phyloP scores from a whole-genome alignment of 2,329 filamentous ascomycete species.

The Fusarium mundagurra region DNA sequence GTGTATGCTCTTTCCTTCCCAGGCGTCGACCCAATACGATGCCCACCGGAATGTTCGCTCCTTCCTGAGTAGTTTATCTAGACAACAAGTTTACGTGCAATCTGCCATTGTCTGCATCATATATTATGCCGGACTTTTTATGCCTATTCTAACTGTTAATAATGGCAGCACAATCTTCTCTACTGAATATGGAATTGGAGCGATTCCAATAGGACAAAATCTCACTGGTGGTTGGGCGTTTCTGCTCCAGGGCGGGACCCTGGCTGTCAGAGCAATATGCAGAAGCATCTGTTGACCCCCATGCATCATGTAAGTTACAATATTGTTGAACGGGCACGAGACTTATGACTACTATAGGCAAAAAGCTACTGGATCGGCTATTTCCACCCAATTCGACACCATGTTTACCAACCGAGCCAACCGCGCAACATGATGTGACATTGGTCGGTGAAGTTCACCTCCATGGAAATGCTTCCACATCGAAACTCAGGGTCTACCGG shows the following conservation, averaged over 20 bases:
- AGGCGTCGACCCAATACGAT: not conserved
- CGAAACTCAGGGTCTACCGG: not conserved
- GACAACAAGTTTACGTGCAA: not conserved
- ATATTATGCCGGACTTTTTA: not conserved
- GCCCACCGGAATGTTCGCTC: not conserved
- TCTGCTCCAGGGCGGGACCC: not conserved
- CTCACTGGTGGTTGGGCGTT: not conserved
- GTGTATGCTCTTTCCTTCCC: not conserved
- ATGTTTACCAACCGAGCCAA: not conserved
- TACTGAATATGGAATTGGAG: accelerated
- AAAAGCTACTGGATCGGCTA: not conserved
- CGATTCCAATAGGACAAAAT: not conserved
- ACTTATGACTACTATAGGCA: not conserved
- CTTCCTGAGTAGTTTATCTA: not conserved
- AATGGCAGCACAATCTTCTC: not conserved
- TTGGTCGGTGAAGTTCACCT: not conserved
- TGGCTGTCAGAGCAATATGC: not conserved
- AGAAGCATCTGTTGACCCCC: not conserved
- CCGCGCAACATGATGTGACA: not conserved
- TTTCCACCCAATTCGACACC: not conserved
- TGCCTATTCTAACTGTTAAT: not conserved
- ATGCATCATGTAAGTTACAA: not conserved
- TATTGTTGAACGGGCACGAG: not conserved
- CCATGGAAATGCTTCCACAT: not conserved
- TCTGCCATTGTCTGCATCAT: not conserved